A percentile compares a stretch with the other conserved stretches of the same genome.
Evolutionary conservation across 208 protist genomes (phyloP).

Genomic region (Leishmania major): DNA sequence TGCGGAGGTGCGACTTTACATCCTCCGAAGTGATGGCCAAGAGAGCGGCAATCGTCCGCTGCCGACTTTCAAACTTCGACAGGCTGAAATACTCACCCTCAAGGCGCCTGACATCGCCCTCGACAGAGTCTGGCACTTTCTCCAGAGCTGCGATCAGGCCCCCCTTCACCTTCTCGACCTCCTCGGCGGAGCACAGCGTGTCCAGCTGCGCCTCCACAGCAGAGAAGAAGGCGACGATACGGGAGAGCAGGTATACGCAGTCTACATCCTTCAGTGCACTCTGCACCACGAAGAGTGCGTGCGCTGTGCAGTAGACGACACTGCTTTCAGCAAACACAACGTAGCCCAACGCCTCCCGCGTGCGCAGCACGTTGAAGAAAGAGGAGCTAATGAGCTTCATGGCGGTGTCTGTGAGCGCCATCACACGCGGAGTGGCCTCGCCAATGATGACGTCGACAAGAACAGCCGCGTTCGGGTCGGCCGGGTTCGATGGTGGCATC

Average conservation of each 20-base stretch:
- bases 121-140: conserved; percentile 56
- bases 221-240: conserved; percentile 68
- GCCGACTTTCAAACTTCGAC: conserved; percentile 32
- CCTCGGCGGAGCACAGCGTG: conserved; percentile 36
- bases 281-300: conserved; percentile 63
- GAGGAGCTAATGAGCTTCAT: conserved; percentile 50
- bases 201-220: conserved; percentile 49
- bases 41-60: conserved; percentile 44
- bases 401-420: conserved; percentile 39
- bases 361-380: conserved; percentile 83
- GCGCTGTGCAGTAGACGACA: conserved; percentile 25
- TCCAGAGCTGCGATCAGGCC: conserved; percentile 45
- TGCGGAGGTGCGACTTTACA: conserved; percentile 43
- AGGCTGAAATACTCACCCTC: conserved; percentile 37
- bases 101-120: conserved; percentile 39
- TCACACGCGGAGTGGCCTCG: conserved; percentile 41
- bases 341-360: conserved; percentile 81
- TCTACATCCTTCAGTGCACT: conserved; percentile 59
- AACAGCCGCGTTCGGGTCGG: conserved; percentile 57
- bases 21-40: conserved; percentile 30
- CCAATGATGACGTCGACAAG: conserved; percentile 59
- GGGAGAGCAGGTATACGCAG: conserved; percentile 68
- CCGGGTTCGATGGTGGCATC: conserved; percentile 48
- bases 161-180: conserved; percentile 41
- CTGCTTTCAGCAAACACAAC: conserved; percentile 47